Base-by-base conservation (phyloP, 1,284 basidiomycete species). In the Cutaneotrichosporon spelunceum region DNA sequence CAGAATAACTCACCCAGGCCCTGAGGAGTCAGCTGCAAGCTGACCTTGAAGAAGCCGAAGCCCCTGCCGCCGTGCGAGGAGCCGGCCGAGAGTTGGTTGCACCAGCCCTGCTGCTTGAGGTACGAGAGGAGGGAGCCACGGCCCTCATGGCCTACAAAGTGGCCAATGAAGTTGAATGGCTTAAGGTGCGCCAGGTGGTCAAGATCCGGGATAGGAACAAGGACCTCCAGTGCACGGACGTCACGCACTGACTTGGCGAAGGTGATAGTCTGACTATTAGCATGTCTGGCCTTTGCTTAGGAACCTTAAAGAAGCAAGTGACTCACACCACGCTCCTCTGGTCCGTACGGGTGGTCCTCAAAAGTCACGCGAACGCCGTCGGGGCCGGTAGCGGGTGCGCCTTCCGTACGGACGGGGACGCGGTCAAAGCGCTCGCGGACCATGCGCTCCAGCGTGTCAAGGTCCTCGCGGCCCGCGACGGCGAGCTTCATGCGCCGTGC, bases 101-200 rank as follows among this genome's bases (percentile, higher is more conserved):
- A 86, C 94, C 94, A 98, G 5, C 94, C 93, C 73, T 90, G 88
- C 68, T 84, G 83, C 81, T 98, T 99, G 65, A 99, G 83, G 77
- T 93, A 92, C 1, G 92, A 92, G 68, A 94, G 84, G 47, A 99
- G 81, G 0, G 93, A 97, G 1, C 96, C 96, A 42, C 89, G 87
- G 4, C 96, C 97, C 80, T 99, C 97, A 76, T 99, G 95, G 0
- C 96, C 96, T 53, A 97, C 80, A 72, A 96, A 88, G 77, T 97
- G 92, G 2, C 87, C 84, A 21, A 99, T 74, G 76, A 93, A 90
- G 65, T 86, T 81, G 3, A 83, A 86, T 2, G 96, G 95, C 81
- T 93, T 93, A 72, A 88, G 82, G 39, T 85, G 83, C 86, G 90
- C 96, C 52, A 87, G 81, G 1, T 88, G 86, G 6, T 85, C 82